Percentiles rank a stretch among this genome's conserved stretches.
phyloP scores from a whole-genome alignment of 495 filamentous ascomycete genomes.

The Hypoxylon cercidicola region DNA sequence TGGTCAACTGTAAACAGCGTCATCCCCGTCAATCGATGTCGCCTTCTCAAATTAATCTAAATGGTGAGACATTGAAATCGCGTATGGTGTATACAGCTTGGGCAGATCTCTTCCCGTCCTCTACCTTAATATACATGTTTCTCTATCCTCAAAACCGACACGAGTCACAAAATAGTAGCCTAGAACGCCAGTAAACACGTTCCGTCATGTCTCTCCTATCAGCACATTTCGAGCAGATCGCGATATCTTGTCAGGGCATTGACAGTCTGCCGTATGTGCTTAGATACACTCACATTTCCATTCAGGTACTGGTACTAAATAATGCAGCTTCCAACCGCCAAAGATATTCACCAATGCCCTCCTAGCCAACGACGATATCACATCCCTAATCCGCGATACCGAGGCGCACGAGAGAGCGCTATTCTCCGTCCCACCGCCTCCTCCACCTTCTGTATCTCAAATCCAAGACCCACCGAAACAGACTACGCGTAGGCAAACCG shows the following conservation, averaged over 20 bases:
- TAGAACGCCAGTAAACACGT: neutral
- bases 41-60: too few species aligned
- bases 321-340: slow-evolving; percentile 80
- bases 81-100: too few species aligned
- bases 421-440: slow-evolving; percentile 85
- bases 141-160: too few species aligned
- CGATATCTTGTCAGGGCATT: slow-evolving; percentile 82
- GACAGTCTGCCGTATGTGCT: slow-evolving; percentile 79
- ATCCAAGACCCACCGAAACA: slow-evolving; percentile 46
- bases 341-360: slow-evolving; percentile 97
- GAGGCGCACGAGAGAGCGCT: slow-evolving; percentile 94
- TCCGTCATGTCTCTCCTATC: slow-evolving; percentile 76
- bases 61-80: too few species aligned
- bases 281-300: neutral
- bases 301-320: slow-evolving; percentile 11
- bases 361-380: slow-evolving; percentile 88
- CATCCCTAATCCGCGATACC: slow-evolving; percentile 92
- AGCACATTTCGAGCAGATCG: slow-evolving; percentile 90
- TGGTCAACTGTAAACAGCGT: too few species aligned
- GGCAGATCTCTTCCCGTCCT: too few species aligned
- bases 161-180: too few species aligned
- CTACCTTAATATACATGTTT: too few species aligned
- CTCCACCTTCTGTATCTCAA: slow-evolving; percentile 51
- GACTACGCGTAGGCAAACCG: slow-evolving; percentile 59
- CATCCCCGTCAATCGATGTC: too few species aligned